These are phyloP conservation scores for Macrotyloma uniflorum DNA, from an alignment of 306 rosid genomes.

Conservation along the genomic window DNA sequence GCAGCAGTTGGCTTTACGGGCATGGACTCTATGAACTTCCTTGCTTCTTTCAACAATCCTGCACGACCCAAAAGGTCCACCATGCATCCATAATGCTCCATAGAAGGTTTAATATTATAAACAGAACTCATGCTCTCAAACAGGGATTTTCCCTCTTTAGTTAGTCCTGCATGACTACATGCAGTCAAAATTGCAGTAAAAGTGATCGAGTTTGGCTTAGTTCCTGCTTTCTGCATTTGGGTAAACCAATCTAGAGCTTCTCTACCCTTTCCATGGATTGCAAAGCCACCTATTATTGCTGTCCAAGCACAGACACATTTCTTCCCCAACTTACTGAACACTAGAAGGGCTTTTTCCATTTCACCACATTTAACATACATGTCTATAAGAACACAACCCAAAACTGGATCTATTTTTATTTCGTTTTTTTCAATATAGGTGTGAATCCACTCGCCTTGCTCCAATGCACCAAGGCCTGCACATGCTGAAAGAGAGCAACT, in stretches of 20 bases:
- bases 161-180: constrained; percentile 63
- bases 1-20: constrained; percentile 61
- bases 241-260: constrained; percentile 61
- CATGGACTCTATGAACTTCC: constrained; percentile 56
- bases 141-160: constrained; percentile 53
- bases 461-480: constrained; percentile 59
- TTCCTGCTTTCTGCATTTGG: constrained; percentile 53
- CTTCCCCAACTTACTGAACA: constrained; percentile 46
- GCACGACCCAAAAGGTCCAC: constrained; percentile 66
- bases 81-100: constrained; percentile 68
- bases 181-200: constrained; percentile 59
- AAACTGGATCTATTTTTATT: constrained; percentile 48
- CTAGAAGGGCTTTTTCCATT: constrained; percentile 50
- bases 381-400: constrained; percentile 58
- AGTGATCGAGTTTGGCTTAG: constrained; percentile 53
- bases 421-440: constrained; percentile 46
- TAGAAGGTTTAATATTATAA: constrained; percentile 49
- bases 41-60: constrained; percentile 58
- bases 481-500: constrained; percentile 60
- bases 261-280: constrained; percentile 56
- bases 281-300: constrained; percentile 59
- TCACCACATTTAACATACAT: constrained; percentile 68
- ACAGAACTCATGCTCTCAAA: constrained; percentile 48
- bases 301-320: constrained; percentile 59
- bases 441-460: constrained; percentile 59